Evolutionary conservation across 148 eudicot species (phyloP).

Genomic region (Vaccinium corymbosum): DNA sequence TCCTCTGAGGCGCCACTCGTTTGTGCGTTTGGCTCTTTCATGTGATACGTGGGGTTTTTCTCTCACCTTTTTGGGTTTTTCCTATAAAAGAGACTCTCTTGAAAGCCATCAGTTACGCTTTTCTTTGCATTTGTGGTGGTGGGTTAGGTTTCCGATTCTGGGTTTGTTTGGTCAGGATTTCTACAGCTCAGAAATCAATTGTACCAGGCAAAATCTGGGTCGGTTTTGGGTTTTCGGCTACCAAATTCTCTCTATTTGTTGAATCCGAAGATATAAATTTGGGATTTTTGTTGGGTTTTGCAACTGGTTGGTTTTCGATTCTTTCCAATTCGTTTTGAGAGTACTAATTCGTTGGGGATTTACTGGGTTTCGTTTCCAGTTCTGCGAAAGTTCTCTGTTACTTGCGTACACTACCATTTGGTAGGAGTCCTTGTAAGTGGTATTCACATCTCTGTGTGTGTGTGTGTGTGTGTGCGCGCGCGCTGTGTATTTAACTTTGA

Average conservation of each 20-base stretch:
- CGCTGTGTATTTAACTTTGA: neutral
- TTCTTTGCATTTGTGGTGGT: neutral
- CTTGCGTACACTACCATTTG: neutral
- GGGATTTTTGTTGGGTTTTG: neutral
- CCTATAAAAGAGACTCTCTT: neutral
- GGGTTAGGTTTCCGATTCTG: neutral
- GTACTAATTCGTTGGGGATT: neutral
- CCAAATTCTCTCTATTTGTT: neutral
- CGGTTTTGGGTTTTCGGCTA: neutral
- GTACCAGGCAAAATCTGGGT: neutral
- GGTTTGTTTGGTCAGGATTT: neutral
- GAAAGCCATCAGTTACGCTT: neutral
- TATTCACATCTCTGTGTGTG: neutral
- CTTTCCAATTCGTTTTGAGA: neutral
- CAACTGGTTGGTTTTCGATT: constrained; percentile 1
- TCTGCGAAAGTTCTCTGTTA: neutral
- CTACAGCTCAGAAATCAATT: neutral
- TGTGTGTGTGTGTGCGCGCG: neutral
- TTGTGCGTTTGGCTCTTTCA: neutral
- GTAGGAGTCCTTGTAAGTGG: neutral
- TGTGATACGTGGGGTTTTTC: neutral
- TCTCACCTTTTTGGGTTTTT: neutral
- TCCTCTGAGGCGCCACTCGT: constrained; percentile 5
- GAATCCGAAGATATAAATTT: neutral
- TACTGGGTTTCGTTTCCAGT: constrained; percentile 9